Conservation (phyloP, 1,284 basidiomycete species). For the Malassezia caprae region DNA sequence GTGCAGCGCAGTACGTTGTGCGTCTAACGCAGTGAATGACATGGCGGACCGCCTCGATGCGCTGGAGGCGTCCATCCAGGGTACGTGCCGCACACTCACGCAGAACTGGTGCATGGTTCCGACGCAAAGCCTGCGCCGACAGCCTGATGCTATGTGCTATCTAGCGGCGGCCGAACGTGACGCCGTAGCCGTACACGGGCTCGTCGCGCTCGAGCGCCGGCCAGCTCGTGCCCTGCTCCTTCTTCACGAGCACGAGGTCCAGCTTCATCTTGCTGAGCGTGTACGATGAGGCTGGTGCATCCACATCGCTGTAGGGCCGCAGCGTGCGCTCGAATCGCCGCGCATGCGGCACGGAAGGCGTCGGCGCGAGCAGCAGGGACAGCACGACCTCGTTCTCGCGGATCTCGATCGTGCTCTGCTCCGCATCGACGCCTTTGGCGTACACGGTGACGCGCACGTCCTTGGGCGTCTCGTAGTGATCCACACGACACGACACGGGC, state of each 20-base stretch:
- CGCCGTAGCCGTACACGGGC: constrained; percentile 33
- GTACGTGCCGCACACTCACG: constrained; percentile 11
- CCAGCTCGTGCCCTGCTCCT: constrained; percentile 36
- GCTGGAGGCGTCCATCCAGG: constrained; percentile 39
- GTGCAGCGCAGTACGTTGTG: constrained; percentile 32
- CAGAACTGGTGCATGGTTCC: constrained; percentile 15
- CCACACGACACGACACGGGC: constrained; percentile 32
- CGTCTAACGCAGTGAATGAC: constrained; percentile 33
- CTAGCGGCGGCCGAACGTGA: constrained; percentile 40
- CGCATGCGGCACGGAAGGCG: constrained; percentile 18
- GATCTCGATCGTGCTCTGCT: constrained; percentile 29
- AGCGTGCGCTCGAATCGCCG: constrained; percentile 31
- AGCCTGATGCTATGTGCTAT: neutral
- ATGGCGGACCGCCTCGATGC: constrained; percentile 44
- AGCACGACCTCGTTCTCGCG: constrained; percentile 26
- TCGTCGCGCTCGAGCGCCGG: constrained; percentile 39
- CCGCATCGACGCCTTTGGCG: constrained; percentile 32
- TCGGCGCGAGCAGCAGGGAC: constrained; percentile 29
- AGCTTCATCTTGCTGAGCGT: constrained; percentile 42
- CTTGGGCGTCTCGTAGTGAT: constrained; percentile 46
- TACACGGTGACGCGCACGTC: constrained; percentile 43
- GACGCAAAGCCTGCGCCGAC: neutral
- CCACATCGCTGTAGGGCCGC: constrained; percentile 28
- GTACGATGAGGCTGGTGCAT: constrained; percentile 28
- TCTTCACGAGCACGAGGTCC: constrained; percentile 40